Evolutionary conservation across 164 flowering plant species (phyloP).

Genomic region (Dillenia turbinata): DNA sequence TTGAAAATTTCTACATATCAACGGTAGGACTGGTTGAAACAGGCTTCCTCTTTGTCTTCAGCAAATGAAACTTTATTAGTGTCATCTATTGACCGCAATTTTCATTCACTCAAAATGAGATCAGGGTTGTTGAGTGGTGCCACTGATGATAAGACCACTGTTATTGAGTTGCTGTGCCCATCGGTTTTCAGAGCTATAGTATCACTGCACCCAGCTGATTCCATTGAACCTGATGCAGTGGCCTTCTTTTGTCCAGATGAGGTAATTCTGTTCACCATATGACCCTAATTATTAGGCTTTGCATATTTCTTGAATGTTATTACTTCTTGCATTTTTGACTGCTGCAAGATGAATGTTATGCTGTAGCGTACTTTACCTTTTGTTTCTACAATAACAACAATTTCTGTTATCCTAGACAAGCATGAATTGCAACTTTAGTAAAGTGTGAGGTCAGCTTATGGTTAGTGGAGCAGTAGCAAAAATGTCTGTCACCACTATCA

Average conservation of each 20-base stretch:
- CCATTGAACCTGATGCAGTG: conserved; percentile 88
- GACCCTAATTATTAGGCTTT: not conserved
- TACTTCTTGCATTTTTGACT: no score
- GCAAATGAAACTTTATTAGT: conserved; percentile 43
- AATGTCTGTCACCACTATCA: no score
- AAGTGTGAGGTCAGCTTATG: no score
- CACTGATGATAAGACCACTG: conserved; percentile 56
- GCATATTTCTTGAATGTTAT: not conserved
- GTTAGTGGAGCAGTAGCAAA: no score
- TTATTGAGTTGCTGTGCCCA: conserved; percentile 75
- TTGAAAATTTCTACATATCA: conserved; percentile 60
- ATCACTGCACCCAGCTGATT: conserved; percentile 88
- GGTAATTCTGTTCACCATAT: conserved; percentile 37
- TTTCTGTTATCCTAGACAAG: not conserved
- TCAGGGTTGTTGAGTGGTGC: conserved; percentile 28
- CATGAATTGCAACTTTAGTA: no score
- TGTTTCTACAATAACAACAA: not conserved
- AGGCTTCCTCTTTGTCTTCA: conserved; percentile 58
- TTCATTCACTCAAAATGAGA: conserved; percentile 41
- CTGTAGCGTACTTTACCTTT: no score
- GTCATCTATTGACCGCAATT: conserved; percentile 41
- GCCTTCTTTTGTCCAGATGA: conserved; percentile 98
- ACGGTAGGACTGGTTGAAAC: conserved; percentile 79
- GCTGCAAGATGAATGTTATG: no score
- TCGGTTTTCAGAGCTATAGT: conserved; percentile 77